These are phyloP conservation scores for Theobroma cacao DNA, from an alignment of 345 rosid species.

Conservation along the genomic window DNA sequence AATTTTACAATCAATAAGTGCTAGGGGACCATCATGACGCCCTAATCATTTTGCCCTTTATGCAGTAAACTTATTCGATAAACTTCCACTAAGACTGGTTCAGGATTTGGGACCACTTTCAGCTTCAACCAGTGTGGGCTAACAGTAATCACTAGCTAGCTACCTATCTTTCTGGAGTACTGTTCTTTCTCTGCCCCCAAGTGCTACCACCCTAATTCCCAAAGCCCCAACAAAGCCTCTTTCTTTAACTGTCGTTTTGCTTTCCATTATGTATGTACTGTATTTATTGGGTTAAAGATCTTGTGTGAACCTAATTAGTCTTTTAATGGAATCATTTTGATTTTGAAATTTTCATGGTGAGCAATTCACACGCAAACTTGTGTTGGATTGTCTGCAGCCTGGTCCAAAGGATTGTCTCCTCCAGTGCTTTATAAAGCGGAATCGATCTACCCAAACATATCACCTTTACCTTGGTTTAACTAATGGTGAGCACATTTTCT, in stretches of 20 bases:
- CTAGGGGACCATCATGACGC: constrained; percentile 3
- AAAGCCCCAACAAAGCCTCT: neutral
- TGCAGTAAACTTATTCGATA: neutral
- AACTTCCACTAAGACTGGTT: constrained; percentile 2
- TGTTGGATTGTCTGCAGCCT: constrained; percentile 46
- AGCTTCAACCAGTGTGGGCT: neutral
- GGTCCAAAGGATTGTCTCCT: constrained; percentile 63
- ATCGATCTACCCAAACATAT: constrained; percentile 52
- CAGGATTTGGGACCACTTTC: constrained; percentile 13
- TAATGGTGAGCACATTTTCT: constrained; percentile 43
- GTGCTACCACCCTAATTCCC: neutral
- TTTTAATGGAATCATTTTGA: neutral
- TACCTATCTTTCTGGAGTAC: neutral
- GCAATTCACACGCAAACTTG: neutral
- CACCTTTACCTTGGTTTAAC: constrained; percentile 64
- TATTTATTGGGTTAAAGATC: neutral
- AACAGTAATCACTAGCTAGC: constrained; percentile 4
- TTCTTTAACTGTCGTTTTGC: neutral
- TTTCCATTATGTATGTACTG: neutral
- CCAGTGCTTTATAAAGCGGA: constrained; percentile 64
- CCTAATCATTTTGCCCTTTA: neutral
- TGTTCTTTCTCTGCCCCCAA: neutral
- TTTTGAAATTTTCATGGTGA: constrained; percentile 2
- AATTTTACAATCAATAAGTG: neutral
- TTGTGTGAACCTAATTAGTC: no score